A percentile compares a stretch with the other conserved stretches of the same genome.
Evolutionary conservation across 2,329 filamentous ascomycete genomes (phyloP).

Genomic region (Aspergillus sp.): DNA sequence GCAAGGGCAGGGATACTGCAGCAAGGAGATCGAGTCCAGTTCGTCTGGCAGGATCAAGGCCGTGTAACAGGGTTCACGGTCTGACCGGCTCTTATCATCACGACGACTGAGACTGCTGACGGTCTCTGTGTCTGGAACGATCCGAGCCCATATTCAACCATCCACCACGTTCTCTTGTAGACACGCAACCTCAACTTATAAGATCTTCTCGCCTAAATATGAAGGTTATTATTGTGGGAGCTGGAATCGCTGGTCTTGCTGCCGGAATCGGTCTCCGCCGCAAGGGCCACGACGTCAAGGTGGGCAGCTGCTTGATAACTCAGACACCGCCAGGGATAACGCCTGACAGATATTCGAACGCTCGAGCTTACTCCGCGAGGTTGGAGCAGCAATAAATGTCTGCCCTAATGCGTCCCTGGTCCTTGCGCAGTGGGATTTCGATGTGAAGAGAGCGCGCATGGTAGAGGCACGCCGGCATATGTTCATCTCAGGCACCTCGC

Average conservation of each 20-base stretch:
- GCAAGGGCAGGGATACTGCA: not conserved
- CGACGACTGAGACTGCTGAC: not conserved
- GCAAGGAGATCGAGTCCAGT: not conserved
- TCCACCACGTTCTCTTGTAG: not conserved
- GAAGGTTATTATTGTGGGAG: constrained; percentile 8
- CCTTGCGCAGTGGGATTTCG: constrained; percentile 26
- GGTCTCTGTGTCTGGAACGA: not conserved
- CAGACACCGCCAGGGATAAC: not conserved
- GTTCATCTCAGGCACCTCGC: not conserved
- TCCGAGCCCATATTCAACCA: not conserved
- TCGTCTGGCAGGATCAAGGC: not conserved
- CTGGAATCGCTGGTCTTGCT: constrained; percentile 5
- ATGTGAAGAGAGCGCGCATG: constrained; percentile 4
- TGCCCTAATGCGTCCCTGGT: constrained; percentile 28
- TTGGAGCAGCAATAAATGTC: constrained; percentile 30
- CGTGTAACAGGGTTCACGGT: not conserved
- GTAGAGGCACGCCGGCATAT: not conserved
- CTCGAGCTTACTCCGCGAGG: constrained; percentile 19
- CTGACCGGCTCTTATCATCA: not conserved
- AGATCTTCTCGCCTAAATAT: not conserved
- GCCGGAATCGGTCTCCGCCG: constrained; percentile 5
- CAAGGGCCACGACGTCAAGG: constrained; percentile 5
- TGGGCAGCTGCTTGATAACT: not conserved
- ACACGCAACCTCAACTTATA: not conserved
- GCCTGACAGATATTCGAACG: constrained; percentile 9